These are phyloP conservation scores for Podospora australis DNA, from an alignment of 495 filamentous ascomycete species.

Conservation along the genomic window DNA sequence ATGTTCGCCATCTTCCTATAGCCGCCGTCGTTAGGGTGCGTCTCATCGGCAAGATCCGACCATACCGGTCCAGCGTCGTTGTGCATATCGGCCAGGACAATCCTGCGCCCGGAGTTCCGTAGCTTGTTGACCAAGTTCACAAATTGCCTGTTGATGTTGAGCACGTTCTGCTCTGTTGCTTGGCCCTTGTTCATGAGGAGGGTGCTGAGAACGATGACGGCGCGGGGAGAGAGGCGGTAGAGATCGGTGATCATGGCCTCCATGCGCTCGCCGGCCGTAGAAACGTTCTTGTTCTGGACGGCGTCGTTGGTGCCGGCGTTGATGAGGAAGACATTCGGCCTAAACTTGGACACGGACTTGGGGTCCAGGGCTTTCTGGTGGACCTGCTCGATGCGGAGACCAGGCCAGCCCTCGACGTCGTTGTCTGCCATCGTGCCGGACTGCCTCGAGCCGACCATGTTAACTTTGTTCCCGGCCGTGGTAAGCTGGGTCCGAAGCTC, in stretches of 20 bases:
- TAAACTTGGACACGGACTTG: slow-evolving; percentile 19
- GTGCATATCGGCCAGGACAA: slow-evolving; percentile 48
- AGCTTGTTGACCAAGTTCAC: slow-evolving; percentile 26
- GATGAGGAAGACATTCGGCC: slow-evolving; percentile 47
- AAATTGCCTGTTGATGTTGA: slow-evolving; percentile 36
- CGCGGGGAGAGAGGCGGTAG: slow-evolving; percentile 32
- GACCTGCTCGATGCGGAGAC: slow-evolving; percentile 42
- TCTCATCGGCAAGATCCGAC: slow-evolving; percentile 39
- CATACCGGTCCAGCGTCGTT: slow-evolving; percentile 18
- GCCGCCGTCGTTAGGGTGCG: slow-evolving; percentile 44
- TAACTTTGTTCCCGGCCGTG: slow-evolving; percentile 30
- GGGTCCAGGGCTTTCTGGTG: slow-evolving; percentile 22
- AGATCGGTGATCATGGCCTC: slow-evolving; percentile 33
- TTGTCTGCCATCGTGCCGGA: slow-evolving; percentile 47
- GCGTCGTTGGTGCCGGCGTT: slow-evolving; percentile 47
- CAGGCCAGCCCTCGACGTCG: slow-evolving; percentile 47
- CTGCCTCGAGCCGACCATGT: slow-evolving; percentile 44
- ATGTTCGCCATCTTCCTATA: slow-evolving; percentile 50
- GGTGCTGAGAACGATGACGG: slow-evolving; percentile 45
- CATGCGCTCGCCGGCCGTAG: slow-evolving; percentile 28
- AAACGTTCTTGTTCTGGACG: slow-evolving; percentile 17
- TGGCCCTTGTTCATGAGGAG: slow-evolving; percentile 34
- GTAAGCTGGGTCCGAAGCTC: slow-evolving; percentile 23
- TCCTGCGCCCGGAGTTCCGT: slow-evolving; percentile 17
- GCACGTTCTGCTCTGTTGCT: slow-evolving; percentile 21